Evolutionary conservation across 768 basidiomycete species (phyloP).

Genomic region (Tephrocybe rancida): DNA sequence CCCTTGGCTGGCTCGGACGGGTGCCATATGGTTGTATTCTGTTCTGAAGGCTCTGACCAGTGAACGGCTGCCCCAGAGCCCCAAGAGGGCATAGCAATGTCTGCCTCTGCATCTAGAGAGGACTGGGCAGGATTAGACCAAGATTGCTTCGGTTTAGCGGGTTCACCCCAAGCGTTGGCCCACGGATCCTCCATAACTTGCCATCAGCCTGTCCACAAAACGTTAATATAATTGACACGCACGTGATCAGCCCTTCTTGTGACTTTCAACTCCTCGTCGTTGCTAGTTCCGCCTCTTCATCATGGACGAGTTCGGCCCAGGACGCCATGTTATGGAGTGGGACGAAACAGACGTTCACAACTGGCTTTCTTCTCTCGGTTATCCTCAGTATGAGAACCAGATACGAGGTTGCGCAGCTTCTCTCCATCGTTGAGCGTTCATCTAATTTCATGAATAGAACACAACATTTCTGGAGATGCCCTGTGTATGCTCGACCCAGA

Average conservation of each 20-base stretch:
- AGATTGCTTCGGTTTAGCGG: slow-evolving; percentile 30
- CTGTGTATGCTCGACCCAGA: slow-evolving; percentile 85
- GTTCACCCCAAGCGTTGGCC: slow-evolving; percentile 69
- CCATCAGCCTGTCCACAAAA: background rate
- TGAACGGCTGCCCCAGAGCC: slow-evolving; percentile 41
- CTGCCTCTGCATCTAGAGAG: slow-evolving; percentile 45
- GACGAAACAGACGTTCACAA: slow-evolving; percentile 75
- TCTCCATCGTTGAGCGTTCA: slow-evolving; percentile 5
- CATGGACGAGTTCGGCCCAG: slow-evolving; percentile 39
- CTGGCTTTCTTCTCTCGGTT: slow-evolving; percentile 80
- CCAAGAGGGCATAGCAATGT: slow-evolving; percentile 63
- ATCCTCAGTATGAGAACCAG: slow-evolving; percentile 82
- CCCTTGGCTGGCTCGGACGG: slow-evolving; percentile 20
- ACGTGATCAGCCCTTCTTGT: slow-evolving; percentile 11
- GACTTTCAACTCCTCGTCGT: slow-evolving; percentile 1
- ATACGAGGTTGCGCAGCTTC: slow-evolving; percentile 57
- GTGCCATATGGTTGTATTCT: slow-evolving; percentile 45
- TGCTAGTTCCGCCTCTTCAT: slow-evolving; percentile 1
- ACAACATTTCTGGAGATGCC: slow-evolving; percentile 91
- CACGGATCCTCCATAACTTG: slow-evolving; percentile 73
- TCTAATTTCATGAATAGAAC: slow-evolving; percentile 53
- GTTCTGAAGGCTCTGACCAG: slow-evolving; percentile 52
- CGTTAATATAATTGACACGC: slow-evolving; percentile 2
- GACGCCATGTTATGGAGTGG: slow-evolving; percentile 61
- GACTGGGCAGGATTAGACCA: background rate